Percentiles rank a stretch among this genome's conserved stretches.
Evolutionary conservation across 306 rosid species (phyloP).

Genomic region (Quercus cerris): DNA sequence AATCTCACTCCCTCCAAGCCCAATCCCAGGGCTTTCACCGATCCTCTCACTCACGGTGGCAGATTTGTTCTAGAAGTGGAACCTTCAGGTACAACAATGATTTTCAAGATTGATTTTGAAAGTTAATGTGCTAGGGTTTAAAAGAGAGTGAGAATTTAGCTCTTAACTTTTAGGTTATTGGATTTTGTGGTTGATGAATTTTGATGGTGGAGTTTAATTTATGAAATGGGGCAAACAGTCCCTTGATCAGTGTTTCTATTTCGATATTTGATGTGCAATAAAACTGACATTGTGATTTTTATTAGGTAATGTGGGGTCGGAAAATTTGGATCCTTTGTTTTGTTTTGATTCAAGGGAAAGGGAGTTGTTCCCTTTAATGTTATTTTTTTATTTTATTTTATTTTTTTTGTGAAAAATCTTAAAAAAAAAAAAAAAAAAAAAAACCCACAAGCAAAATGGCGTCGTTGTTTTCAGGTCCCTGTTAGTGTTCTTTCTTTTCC

Average conservation of each 20-base stretch:
- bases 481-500: no score
- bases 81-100: conserved; percentile 35
- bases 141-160: neutral
- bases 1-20: conserved; percentile 39
- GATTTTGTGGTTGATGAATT: neutral
- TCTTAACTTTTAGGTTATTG: neutral
- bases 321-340: conserved; percentile 37
- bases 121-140: neutral
- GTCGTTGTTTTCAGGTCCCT: no score
- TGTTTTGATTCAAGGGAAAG: no score
- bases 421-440: no score
- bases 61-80: conserved; percentile 69
- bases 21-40: conserved; percentile 49
- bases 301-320: conserved; percentile 34
- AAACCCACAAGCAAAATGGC: no score
- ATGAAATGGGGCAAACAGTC: neutral
- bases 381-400: no score
- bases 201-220: neutral
- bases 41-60: conserved; percentile 73
- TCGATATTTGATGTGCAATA: neutral
- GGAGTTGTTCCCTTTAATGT: no score
- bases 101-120: neutral
- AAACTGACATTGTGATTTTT: neutral
- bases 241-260: neutral
- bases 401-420: no score